phyloP scores from a whole-genome alignment of 2,329 filamentous ascomycete genomes.

The Saccharata proteae region DNA sequence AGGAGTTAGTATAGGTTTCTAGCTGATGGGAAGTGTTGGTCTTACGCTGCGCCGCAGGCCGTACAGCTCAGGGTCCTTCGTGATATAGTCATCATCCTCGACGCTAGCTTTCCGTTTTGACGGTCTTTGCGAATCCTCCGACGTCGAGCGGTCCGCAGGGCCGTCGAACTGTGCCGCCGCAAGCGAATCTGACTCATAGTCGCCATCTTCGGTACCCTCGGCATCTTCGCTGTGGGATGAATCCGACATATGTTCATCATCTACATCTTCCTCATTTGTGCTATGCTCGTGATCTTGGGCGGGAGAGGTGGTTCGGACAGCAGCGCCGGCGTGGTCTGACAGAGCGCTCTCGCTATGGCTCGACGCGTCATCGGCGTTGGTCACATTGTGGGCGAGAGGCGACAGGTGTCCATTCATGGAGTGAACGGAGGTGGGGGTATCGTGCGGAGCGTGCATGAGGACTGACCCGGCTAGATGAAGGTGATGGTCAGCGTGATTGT shows the following conservation, averaged over 20 bases:
- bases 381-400: constrained; percentile 38
- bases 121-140: constrained; percentile 54
- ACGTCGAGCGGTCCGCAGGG: constrained; percentile 53
- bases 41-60: constrained; percentile 85
- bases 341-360: constrained; percentile 62
- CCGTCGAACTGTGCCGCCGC: constrained; percentile 26
- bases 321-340: constrained; percentile 55
- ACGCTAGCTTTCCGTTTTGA: constrained; percentile 54
- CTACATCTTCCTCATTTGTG: no score
- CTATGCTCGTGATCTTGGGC: constrained; percentile 31
- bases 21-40: constrained; percentile 12
- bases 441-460: constrained; percentile 50
- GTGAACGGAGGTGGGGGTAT: constrained; percentile 49
- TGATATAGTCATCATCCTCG: constrained; percentile 72
- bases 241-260: constrained; percentile 32
- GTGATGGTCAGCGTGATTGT: constrained; percentile 31
- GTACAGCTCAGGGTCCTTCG: constrained; percentile 88
- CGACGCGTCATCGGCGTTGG: constrained; percentile 31
- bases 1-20: constrained; percentile 21
- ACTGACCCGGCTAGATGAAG: constrained; percentile 44
- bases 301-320: constrained; percentile 27
- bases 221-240: constrained; percentile 39
- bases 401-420: constrained; percentile 56
- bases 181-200: constrained; percentile 60
- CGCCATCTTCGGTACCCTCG: constrained; percentile 44